phyloP scores from a whole-genome alignment of 2,329 filamentous ascomycete genomes.

The Aspergillus tubingensis region DNA sequence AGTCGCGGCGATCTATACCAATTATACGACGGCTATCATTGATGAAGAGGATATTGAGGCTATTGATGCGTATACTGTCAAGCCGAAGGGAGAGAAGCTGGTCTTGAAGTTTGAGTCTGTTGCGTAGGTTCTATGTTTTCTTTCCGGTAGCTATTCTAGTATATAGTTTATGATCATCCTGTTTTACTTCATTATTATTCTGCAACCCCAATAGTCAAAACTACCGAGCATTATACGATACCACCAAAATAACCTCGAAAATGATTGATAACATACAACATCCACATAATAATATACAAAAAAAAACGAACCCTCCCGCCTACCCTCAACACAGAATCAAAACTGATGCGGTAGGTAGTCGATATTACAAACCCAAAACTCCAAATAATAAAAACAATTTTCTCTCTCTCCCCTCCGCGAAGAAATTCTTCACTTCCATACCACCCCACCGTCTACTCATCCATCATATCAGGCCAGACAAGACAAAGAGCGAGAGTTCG shows the following conservation, averaged over 20 bases:
- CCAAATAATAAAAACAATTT: slow-evolving; percentile 3
- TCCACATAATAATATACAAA: not conserved
- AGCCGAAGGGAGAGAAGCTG: slow-evolving; percentile 60
- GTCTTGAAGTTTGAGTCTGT: slow-evolving; percentile 56
- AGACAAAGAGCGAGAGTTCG: no score
- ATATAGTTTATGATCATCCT: not conserved
- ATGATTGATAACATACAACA: not conserved
- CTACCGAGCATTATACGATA: not conserved
- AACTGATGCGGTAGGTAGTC: not conserved
- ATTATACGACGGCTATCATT: slow-evolving; percentile 62
- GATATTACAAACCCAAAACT: slow-evolving; percentile 12
- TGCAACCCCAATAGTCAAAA: not conserved
- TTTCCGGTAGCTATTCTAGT: no score
- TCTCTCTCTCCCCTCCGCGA: not conserved
- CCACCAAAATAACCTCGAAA: not conserved
- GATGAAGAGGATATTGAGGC: slow-evolving; percentile 66
- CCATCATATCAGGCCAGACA: no score
- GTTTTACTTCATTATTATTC: not conserved
- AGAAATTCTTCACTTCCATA: no score
- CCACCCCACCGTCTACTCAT: no score
- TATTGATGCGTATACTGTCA: slow-evolving; percentile 64
- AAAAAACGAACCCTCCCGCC: not conserved
- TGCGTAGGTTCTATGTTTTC: slow-evolving; percentile 3
- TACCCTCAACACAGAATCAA: not conserved
- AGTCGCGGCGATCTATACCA: slow-evolving; percentile 69